Base-by-base conservation (phyloP, 2,329 filamentous ascomycete species). In the Meredithiella fracta region DNA sequence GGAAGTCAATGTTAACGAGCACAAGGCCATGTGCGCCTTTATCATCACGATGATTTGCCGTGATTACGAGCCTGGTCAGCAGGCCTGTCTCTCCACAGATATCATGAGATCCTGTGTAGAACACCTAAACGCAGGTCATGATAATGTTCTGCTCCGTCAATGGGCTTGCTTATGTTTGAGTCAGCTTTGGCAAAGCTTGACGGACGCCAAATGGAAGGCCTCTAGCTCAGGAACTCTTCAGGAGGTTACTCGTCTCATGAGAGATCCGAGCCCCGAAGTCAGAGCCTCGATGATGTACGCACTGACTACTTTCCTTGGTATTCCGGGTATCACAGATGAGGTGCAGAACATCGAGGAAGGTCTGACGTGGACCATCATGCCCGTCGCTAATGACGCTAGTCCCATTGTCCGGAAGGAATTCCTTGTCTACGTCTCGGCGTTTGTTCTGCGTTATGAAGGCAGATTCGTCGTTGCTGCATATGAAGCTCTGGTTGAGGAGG, bases 1-100 rank as follows among this genome's bases (percentile, higher is more conserved):
- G 22, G 50, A 52, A 38, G 82, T 85, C 34, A 94, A 96, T 65
- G 83, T 83, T 55, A 87, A 89, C 62, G 92, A 97, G 69, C 92
- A 98, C 72, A 88, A 94, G 65, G 92, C 92, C 47, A 98, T 98
- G 92, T 97, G 92, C 67, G 90, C 92, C 1, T 98, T 98, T 66
- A 95, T 98, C 60, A 80, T 97, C 44, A 86, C 91, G 25, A 94
- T 96, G 78, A 88, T 98, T 60, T 98, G 92, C 78, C 94, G 92
- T 66, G 86, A 86, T 60, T 95, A 95, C 68, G 85, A 84, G 61
- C 87, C 92, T 60, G 92, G 91, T 1, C 90, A 96, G 67, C 84
- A 84, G 53, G 90, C 95, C 9, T 96, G 90, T 65, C 83, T 96
- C 62, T 86, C 87, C 61, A 86, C 85, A 0, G 90, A 95, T 61